Percentiles rank a stretch among this genome's conserved stretches.
These are phyloP conservation scores for Hansenula lynferdii DNA, from an alignment of 1,139 yeast genomes.

Conservation along the genomic window DNA sequence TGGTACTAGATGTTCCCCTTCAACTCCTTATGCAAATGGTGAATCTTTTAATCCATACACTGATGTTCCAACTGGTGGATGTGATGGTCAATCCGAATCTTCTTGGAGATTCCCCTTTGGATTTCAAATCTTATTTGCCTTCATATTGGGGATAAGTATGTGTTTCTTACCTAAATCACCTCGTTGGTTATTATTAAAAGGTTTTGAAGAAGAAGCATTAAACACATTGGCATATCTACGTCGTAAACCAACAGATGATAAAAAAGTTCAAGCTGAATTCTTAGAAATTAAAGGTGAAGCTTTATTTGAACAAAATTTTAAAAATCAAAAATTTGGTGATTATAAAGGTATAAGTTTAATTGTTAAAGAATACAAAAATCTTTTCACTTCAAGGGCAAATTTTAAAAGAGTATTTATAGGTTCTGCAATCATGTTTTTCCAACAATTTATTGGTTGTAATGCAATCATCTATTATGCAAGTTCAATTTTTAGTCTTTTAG, in stretches of 20 bases:
- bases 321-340: slow-evolving; percentile 4
- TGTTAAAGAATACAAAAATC: slow-evolving; percentile 4
- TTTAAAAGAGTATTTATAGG: slow-evolving; percentile 44
- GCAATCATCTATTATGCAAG: slow-evolving; percentile 60
- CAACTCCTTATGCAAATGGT: slow-evolving; percentile 4
- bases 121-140: slow-evolving; percentile 35
- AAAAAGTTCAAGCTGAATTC: slow-evolving; percentile 3
- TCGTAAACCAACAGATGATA: slow-evolving; percentile 27
- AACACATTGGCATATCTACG: slow-evolving; percentile 44
- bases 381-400: slow-evolving; percentile 14
- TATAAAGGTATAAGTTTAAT: slow-evolving; percentile 1
- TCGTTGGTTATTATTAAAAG: slow-evolving; percentile 61
- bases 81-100: slow-evolving; percentile 23
- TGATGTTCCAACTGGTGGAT: slow-evolving; percentile 7
- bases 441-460: slow-evolving; percentile 59
- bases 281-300: slow-evolving; percentile 9
- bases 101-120: slow-evolving; percentile 41
- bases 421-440: slow-evolving; percentile 54
- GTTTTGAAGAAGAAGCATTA: slow-evolving; percentile 45
- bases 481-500: slow-evolving; percentile 64
- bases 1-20: slow-evolving; percentile 10
- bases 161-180: slow-evolving; percentile 61
- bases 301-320: slow-evolving; percentile 5
- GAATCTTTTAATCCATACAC: slow-evolving; percentile 5
- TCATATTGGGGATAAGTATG: slow-evolving; percentile 27